Evolutionary conservation across 805 yeast genomes (phyloP), one percentile per base, ranked within the genome.

Genomic region (Yamadazyma tumulicola): DNA sequence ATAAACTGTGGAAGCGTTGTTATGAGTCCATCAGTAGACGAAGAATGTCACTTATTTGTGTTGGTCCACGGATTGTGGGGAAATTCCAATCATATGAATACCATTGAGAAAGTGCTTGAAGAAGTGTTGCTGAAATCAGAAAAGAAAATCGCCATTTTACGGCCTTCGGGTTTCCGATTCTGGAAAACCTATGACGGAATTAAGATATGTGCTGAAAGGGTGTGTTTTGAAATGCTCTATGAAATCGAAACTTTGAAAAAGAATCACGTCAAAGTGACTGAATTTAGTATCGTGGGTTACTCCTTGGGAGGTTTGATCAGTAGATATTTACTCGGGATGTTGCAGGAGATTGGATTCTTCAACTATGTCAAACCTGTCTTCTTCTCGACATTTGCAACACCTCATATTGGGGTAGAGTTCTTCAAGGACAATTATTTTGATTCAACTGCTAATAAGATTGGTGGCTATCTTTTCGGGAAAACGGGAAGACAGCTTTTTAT

Each of bases 301-400:
- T 85, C 96, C 0, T 62, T 91, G 39, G 97, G 97, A 15, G 97
- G 97, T 0, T 59, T 89, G 22, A 77, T 91, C 20, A 69, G 88
- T 0, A 66, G 97, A 32, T 88, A 85, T 54, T 80, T 87, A 17
- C 69, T 88, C 30, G 97, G 97, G 2, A 31, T 53, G 6, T 48
- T 67, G 27, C 29, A 63, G 25, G 62, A 56, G 7, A 35, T 64
- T 45, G 52, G 49, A 1, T 61, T 66, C 35, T 67, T 66, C 34
- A 58, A 61, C 9, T 47, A 41, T 8, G 59, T 67, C 11, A 42
- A 51, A 19, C 72, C 72, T 0, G 49, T 66, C 0, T 55, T 64
- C 41, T 67, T 61, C 39, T 43, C 64, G 14, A 64, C 71, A 0
- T 65, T 65, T 49, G 72, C 72, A 5, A 64, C 72, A 5, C 72